Base-by-base conservation (phyloP, 192 early-diverging fungal genomes). In the Coemansia sp. region DNA sequence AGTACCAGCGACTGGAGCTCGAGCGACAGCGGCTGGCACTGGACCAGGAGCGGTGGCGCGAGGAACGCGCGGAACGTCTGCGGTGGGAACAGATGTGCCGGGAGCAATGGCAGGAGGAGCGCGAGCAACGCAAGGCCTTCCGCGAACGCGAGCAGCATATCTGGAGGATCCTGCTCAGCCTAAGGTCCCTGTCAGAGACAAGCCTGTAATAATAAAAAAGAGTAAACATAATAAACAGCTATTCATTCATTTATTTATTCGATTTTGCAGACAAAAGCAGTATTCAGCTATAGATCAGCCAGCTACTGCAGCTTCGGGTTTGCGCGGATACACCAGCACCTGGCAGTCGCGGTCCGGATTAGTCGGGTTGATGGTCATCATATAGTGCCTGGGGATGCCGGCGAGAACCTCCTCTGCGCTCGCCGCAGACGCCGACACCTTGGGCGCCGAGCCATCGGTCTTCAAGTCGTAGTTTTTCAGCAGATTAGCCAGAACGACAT, bases 401-500 rank as follows among this genome's bases (percentile, higher is more conserved):
- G 67, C 67, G 24, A 67, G 46, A 0, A 46, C 18, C 16, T 67
- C 70, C 7, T 18, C 29, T 4, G 6, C 39, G 16, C 13, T 42
- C 9, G 39, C 16, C 5, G 4, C 13, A 36, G 20, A 13, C 51
- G 10, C 36, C 16, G 7, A 13, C 56, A 2, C 46, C 32, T 24
- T 30, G 14, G 16, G n/a, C 30, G 6, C 36, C 18, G 6, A 30
- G 19, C 5, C 16, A 14, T 63, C 58, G 10, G 68, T 29, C 2
- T 35, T 8, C 18, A 81, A 19, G 32, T 77, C 54, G 28, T 69
- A 83, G 54, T 60, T 32, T 6, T 64, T 64, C 10, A 85, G 59
- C 22, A 85, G 39, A 55, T 74, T 74, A 19, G 68, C 59, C 52
- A 85, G 50, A 20, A 82, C 70, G 0, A 83, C 34, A 28, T 73